Conservation (phyloP, 192 early-diverging fungal genomes). For the Hyaloraphidium curvatum region DNA sequence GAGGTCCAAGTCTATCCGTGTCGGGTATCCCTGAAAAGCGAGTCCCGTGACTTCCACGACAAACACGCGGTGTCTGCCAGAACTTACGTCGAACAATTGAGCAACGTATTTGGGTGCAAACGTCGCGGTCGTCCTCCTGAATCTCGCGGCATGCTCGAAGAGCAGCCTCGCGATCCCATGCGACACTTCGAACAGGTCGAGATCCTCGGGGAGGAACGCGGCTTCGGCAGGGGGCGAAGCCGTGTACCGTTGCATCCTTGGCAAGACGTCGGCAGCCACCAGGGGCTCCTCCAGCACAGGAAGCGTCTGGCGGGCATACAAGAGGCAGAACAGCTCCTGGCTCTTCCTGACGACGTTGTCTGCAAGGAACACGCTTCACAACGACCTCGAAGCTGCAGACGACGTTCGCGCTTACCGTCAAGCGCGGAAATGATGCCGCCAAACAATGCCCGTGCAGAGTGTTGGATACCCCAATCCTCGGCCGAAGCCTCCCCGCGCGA, state of each 20-base stretch:
- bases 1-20: neutral
- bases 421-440: neutral
- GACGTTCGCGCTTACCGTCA: neutral
- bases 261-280: neutral
- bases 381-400: neutral
- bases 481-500: neutral
- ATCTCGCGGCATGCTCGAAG: neutral
- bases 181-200: neutral
- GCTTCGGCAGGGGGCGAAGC: neutral
- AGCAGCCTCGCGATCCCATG: neutral
- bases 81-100: neutral
- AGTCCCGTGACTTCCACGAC: neutral
- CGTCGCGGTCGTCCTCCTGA: neutral
- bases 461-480: neutral
- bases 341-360: neutral
- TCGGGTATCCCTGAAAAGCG: neutral
- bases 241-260: neutral
- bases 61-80: neutral
- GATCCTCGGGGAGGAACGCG: conserved; percentile 4
- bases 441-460: neutral
- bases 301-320: neutral
- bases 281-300: neutral
- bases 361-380: neutral
- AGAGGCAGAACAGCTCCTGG: neutral
- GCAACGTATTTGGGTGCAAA: neutral